Conservation (phyloP, 1,284 basidiomycete genomes). For the Moniliophthora roreri region DNA sequence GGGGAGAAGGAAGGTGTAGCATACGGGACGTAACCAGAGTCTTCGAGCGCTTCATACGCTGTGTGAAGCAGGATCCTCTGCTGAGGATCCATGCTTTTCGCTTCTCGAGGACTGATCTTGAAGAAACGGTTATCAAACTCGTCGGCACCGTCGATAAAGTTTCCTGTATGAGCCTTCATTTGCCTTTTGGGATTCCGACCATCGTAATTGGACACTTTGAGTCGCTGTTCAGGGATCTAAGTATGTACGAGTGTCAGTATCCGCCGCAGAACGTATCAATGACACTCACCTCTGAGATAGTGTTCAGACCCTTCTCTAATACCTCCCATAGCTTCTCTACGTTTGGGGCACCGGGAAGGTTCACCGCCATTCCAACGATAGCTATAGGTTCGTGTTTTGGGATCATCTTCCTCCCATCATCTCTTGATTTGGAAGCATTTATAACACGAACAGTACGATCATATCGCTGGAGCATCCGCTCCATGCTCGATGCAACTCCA, state of each 20-base stretch:
- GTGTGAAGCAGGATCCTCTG: slow-evolving; percentile 65
- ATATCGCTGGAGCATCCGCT: slow-evolving; percentile 27
- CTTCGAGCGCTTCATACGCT: slow-evolving; percentile 66
- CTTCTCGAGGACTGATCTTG: slow-evolving; percentile 69
- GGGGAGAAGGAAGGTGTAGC: slow-evolving; percentile 49
- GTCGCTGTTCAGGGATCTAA: slow-evolving; percentile 57
- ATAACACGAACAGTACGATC: slow-evolving; percentile 19
- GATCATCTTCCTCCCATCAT: not conserved
- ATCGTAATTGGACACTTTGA: slow-evolving; percentile 43
- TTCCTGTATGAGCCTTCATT: slow-evolving; percentile 56
- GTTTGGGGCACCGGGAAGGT: slow-evolving; percentile 57
- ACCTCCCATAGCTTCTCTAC: slow-evolving; percentile 54
- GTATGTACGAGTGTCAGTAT: slow-evolving; percentile 21
- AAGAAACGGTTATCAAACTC: slow-evolving; percentile 71
- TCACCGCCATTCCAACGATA: slow-evolving; percentile 68
- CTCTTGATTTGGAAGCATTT: not conserved
- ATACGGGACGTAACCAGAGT: slow-evolving; percentile 64
- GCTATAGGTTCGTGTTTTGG: slow-evolving; percentile 57
- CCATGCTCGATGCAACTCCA: slow-evolving; percentile 41
- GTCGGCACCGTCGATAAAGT: slow-evolving; percentile 57
- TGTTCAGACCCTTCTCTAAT: slow-evolving; percentile 55
- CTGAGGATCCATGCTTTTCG: slow-evolving; percentile 72
- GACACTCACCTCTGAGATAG: slow-evolving; percentile 50
- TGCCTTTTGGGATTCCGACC: slow-evolving; percentile 29
- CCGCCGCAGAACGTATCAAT: not conserved